A percentile compares a stretch with the other conserved stretches of the same genome.
Conservation (phyloP, 176 grass and related monocot species). For the Oryza brachyantha region DNA sequence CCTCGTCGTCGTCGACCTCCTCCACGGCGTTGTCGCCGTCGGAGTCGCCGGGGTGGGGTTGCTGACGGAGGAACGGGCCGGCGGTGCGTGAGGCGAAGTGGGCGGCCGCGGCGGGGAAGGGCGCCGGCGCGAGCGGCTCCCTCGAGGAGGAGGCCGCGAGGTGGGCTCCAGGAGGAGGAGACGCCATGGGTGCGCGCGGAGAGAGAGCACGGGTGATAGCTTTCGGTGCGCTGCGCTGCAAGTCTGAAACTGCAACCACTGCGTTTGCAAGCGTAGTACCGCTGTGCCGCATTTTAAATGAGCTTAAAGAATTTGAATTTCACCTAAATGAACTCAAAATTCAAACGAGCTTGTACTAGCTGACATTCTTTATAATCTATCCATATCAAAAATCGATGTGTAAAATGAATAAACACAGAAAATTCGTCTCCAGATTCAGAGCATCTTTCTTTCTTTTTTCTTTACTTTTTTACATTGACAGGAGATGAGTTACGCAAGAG, state of each 20-base stretch:
- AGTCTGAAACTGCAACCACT: no score
- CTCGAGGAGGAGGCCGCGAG: constrained; percentile 25
- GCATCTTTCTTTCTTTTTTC: no score
- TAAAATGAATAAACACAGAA: neutral
- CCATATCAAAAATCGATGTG: no score
- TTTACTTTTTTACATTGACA: neutral
- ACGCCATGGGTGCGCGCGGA: constrained; percentile 22
- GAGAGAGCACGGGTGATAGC: no score
- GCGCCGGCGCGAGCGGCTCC: neutral
- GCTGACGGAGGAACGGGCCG: constrained; percentile 30
- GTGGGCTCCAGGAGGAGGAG: constrained; percentile 25
- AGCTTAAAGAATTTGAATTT: neutral
- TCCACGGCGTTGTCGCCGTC: constrained; percentile 23
- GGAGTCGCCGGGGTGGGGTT: constrained; percentile 4
- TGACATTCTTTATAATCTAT: no score
- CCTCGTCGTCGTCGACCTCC: constrained; percentile 40
- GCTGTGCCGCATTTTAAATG: neutral
- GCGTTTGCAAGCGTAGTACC: neutral
- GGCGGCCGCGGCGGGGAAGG: neutral
- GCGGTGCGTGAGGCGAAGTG: constrained; percentile 34
- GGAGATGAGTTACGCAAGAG: neutral
- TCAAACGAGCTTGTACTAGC: neutral
- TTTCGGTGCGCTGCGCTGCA: neutral
- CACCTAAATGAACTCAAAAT: neutral
- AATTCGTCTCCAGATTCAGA: neutral